Evolutionary conservation across 345 rosid genomes (phyloP), one percentile per base, ranked within the genome.

Genomic region (Linum tenue): DNA sequence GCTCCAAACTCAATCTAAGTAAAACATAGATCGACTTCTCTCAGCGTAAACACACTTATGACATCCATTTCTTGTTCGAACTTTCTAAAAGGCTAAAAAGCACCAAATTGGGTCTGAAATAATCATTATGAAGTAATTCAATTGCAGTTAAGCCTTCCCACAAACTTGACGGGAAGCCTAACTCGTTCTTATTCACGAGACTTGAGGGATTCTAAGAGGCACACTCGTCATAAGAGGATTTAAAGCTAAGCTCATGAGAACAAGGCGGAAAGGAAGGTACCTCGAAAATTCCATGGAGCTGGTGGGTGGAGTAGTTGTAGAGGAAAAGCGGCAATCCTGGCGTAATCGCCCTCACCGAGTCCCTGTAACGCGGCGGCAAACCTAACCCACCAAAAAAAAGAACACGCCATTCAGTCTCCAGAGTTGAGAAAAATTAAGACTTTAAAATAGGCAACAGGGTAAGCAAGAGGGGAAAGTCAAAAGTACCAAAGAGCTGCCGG

Each of bases 231-330:
- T 41, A 4, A 48, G 14, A 48, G 44, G 44, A 41, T 41, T 41
- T 8, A 4, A 41, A 4, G 14, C 14, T 48, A 48, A 48, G 53
- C 14, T 48, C 53, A 48, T 9, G 15, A 39, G 48, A 11, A 1
- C 31, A 44, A 12, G 31, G 37, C 58, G 44, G 5, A 3, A 37
- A n/a, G 10, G 11, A 65, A 63, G 50, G 58, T 41, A 86, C 96
- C 94, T 95, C 90, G 79, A 88, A 95, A 48, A 95, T 64, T 55
- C 99, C 99, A 71, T 95, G 98, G 53, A 95, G 96, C 60, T 95
- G 99, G 74, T 95, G 99, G 62, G 98, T 95, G 60, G 99, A 85
- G 81, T 95, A 95, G 85, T 95, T 95, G 76, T 91, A 95, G 37
- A 95, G 96, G 74, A 95, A 95, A 69, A 95, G 89, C 3, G 99